Conservation (phyloP, 2,329 filamentous ascomycete genomes). For the Emergomyces pasteurianus region DNA sequence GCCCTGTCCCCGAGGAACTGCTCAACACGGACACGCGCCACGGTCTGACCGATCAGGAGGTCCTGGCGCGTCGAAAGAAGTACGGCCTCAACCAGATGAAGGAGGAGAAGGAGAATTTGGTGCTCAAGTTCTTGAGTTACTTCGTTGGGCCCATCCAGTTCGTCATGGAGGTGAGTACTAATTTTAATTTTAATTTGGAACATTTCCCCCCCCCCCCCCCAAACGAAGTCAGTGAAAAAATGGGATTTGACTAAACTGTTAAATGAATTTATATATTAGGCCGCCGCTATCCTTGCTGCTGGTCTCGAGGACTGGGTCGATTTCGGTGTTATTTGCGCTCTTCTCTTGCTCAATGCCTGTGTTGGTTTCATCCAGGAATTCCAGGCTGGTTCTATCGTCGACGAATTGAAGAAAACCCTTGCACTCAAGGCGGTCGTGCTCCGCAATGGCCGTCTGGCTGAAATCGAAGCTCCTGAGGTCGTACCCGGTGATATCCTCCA, state of each 20-base stretch:
- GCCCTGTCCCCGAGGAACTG: slow-evolving; percentile 58
- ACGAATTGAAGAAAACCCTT: slow-evolving; percentile 80
- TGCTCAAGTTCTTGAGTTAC: slow-evolving; percentile 71
- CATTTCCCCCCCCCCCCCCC: too few species aligned
- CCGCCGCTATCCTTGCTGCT: slow-evolving; percentile 66
- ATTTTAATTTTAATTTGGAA: slow-evolving; percentile 7
- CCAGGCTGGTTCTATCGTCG: slow-evolving; percentile 81
- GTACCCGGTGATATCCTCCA: slow-evolving; percentile 85
- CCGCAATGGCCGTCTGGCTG: slow-evolving; percentile 64
- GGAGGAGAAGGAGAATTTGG: slow-evolving; percentile 74
- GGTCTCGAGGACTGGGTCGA: slow-evolving; percentile 85
- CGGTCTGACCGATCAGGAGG: slow-evolving; percentile 63
- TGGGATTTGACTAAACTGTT: too few species aligned
- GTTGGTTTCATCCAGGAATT: slow-evolving; percentile 86
- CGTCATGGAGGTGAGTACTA: slow-evolving; percentile 64
- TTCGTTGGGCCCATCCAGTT: slow-evolving; percentile 87
- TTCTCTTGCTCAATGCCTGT: slow-evolving; percentile 70
- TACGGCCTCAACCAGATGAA: slow-evolving; percentile 83
- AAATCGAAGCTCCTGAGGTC: slow-evolving; percentile 71
- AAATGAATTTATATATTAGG: too few species aligned
- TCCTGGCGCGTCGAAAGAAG: slow-evolving; percentile 51
- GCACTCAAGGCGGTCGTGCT: slow-evolving; percentile 79
- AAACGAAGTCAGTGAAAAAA: neutral
- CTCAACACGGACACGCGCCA: slow-evolving; percentile 62
- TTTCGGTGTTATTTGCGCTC: slow-evolving; percentile 78